Evolutionary conservation across 805 yeast species (phyloP), one percentile per base, ranked within the genome.

Genomic region (Candida odintsovae): DNA sequence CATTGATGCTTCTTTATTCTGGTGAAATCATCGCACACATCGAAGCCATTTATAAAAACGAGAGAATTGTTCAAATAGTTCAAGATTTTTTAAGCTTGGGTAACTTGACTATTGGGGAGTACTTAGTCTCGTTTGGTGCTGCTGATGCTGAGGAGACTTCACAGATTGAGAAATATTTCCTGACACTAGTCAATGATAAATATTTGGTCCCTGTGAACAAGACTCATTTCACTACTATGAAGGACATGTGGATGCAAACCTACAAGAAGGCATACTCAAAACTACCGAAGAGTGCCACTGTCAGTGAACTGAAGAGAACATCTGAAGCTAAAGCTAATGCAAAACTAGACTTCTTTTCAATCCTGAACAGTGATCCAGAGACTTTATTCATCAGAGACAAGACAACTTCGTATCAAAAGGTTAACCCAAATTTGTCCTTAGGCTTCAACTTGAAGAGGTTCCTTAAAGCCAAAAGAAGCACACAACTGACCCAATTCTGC

Each of bases 21-120:
- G 97, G 96, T 38, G 86, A 85, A 45, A 80, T 90, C 49, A 71
- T 89, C 28, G 63, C 74, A 42, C 71, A 71, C 49, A 71, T 84
- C 41, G 72, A 76, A 46, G 61, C 65, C n/a, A 49, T 54, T 7
- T 76, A 73, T 49, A 33, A 56, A 18, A 68, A 65, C 23, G 68
- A 78, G 15, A 68, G 66, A 20, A 66, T 65, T 31, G 81, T 86
- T 2, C 80, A 79, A 44, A 75, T 86, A 20, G 69, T 86, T 12
- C 89, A 83, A 56, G 85, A 84, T 56, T 67, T 89, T 39, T 61
- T 87, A n/a, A 73, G 79, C 5, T 67, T 78, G 45, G 97, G 96
- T 0, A 81, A 82, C 55, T 61, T 89, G 45, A 73, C 80, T 6
- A 67, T 78, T 2, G 63, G 68, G 3, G 88, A 84, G 51, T 80